These are phyloP conservation scores for Starmerella geochares DNA, from an alignment of 805 yeast species.

Conservation along the genomic window DNA sequence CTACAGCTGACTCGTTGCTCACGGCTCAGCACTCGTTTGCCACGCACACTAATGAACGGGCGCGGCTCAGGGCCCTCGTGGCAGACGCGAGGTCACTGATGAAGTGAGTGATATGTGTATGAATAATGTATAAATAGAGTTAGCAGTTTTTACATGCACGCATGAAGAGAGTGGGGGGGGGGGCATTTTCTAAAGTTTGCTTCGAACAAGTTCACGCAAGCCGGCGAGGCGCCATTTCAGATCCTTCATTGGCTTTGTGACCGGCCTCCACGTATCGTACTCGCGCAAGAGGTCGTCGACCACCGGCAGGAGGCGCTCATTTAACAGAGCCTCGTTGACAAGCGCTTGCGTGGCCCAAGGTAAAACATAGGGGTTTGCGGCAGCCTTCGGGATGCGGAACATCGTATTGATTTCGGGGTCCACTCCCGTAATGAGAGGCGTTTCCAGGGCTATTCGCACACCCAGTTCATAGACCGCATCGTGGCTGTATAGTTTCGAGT, in stretches of 20 bases:
- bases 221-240: constrained; percentile 70
- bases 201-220: constrained; percentile 27
- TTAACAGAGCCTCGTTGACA: constrained; percentile 44
- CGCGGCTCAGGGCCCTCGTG: constrained; percentile 1
- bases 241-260: constrained; percentile 68
- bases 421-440: constrained; percentile 42
- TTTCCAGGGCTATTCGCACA: constrained; percentile 60
- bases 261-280: constrained; percentile 82
- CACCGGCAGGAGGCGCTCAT: constrained; percentile 32
- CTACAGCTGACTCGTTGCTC: neutral
- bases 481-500: constrained; percentile 78
- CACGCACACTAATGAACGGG: neutral
- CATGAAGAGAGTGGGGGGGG: too few relatives aligned
- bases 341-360: constrained; percentile 93
- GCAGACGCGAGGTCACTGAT: constrained; percentile 4
- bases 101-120: neutral
- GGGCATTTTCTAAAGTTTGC: constrained; percentile 26
- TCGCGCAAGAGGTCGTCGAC: constrained; percentile 47
- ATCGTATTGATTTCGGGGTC: constrained; percentile 26
- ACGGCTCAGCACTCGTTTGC: constrained; percentile 1
- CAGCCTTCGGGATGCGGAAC: constrained; percentile 44
- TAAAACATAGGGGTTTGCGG: constrained; percentile 66
- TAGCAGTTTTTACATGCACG: neutral
- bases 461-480: constrained; percentile 76
- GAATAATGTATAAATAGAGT: neutral